Evolutionary conservation across 345 rosid genomes (phyloP), one percentile per base, ranked within the genome.

Genomic region (Pistacia atlantica): DNA sequence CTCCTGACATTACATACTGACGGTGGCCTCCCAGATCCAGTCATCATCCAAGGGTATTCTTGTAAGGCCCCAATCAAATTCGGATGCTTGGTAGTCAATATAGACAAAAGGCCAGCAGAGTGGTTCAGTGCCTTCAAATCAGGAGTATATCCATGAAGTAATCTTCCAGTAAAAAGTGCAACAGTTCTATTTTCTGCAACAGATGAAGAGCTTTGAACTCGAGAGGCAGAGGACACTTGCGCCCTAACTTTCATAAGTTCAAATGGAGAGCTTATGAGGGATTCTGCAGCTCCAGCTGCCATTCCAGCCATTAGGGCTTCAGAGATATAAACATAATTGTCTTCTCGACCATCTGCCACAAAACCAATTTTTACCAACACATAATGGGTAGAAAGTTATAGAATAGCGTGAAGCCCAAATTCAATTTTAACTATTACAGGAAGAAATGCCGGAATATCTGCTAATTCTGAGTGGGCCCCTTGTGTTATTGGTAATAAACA

Each of bases 11-110:
- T 88, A 76, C 71, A 89, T 18, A 89, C 89, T 33, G 95, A 72
- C 56, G 99, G 98, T 5, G 95, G 92, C 84, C 82, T 93, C 56
- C 99, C 98, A 52, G 97, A 87, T 37, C 99, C 99, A 62, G 90
- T 90, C 89, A 96, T 92, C 97, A 93, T 96, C 99, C 97, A 93
- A 4, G 97, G 99, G 75, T 88, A 88, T 69, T 87, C 89, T 89
- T 84, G 90, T 80, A 96, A 84, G 37, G 97, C 89, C 46, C 85
- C 85, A 49, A 65, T 78, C 85, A 96, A 78, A 84, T 89, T 86
- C 22, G 91, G 89, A 75, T 90, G 91, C 66, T 90, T 92, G 71
- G 87, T 76, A n/a, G 85, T 85, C 73, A 93, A 80, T 70, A 88
- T 85, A 64, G 99, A 92, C 78, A 96, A 83, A 79, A 93, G 91